These are phyloP conservation scores for Candida ascalaphidarum DNA, from an alignment of 805 yeast genomes.

Conservation along the genomic window DNA sequence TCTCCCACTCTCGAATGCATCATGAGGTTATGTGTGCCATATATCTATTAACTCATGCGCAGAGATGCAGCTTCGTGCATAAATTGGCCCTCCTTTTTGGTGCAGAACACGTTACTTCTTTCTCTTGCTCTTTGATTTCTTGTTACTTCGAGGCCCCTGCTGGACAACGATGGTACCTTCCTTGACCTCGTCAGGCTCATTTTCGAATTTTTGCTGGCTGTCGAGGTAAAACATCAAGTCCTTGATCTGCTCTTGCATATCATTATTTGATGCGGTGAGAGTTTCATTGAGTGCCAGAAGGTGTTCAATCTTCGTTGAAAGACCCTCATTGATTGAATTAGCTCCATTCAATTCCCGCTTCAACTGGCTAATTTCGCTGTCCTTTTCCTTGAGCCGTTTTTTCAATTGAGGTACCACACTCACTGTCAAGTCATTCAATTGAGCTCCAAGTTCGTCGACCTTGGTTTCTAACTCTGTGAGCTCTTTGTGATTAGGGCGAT, in stretches of 20 bases:
- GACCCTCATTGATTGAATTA: constrained; percentile 27
- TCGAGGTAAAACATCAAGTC: constrained; percentile 80
- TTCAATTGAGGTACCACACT: constrained; percentile 25
- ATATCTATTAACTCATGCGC: too few relatives aligned
- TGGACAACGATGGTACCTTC: constrained; percentile 59
- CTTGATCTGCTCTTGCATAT: constrained; percentile 52
- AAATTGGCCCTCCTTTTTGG: too few relatives aligned
- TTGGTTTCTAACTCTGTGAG: constrained; percentile 17
- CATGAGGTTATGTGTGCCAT: too few relatives aligned
- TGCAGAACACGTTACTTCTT: too few relatives aligned
- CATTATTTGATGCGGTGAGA: constrained; percentile 33
- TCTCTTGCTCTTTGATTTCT: constrained; percentile 9
- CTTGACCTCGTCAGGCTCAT: constrained; percentile 61
- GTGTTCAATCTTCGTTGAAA: constrained; percentile 29
- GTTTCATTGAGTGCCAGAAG: constrained; percentile 15
- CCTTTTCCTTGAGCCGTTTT: constrained; percentile 19
- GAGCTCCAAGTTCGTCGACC: constrained; percentile 16
- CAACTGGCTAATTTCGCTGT: constrained; percentile 18
- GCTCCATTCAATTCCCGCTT: constrained; percentile 23
- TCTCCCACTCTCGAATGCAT: too few relatives aligned
- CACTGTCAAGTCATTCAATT: constrained; percentile 15
- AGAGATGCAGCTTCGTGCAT: too few relatives aligned
- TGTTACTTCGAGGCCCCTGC: constrained; percentile 9
- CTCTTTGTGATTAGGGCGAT: constrained; percentile 2
- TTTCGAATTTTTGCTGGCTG: constrained; percentile 61